A percentile compares a stretch with the other conserved stretches of the same genome.
These are phyloP conservation scores for Citrullus amarus DNA, from an alignment of 306 rosid species.

Conservation along the genomic window DNA sequence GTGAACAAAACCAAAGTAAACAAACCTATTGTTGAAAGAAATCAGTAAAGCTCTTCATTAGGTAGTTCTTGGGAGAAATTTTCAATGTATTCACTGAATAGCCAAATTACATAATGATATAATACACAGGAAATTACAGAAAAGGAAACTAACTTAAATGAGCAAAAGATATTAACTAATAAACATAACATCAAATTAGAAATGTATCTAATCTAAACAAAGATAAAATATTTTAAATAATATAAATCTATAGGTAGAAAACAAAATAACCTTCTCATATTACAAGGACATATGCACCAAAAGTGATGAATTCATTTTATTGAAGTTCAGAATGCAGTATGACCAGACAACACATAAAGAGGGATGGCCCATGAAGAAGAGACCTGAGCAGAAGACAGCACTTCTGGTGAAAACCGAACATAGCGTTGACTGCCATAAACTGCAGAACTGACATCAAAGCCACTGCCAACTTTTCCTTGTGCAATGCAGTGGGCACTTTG, in stretches of 20 bases:
- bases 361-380: not conserved
- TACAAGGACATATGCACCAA: not conserved
- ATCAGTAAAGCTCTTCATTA: not conserved
- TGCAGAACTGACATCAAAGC: constrained; percentile 97
- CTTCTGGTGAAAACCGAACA: constrained; percentile 94
- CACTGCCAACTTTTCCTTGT: constrained; percentile 98
- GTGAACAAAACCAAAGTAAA: not conserved
- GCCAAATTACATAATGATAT: too few relatives aligned
- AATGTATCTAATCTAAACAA: not conserved
- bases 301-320: not conserved
- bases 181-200: not conserved
- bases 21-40: not conserved
- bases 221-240: too few relatives aligned
- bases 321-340: not conserved
- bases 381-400: constrained; percentile 82
- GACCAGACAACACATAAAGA: not conserved
- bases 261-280: not conserved
- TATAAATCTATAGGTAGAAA: not conserved
- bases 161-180: not conserved
- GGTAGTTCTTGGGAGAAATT: not conserved
- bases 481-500: constrained; percentile 96
- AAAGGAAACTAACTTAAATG: not conserved
- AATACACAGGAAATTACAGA: too few relatives aligned
- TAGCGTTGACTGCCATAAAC: constrained; percentile 98
- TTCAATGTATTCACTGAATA: too few relatives aligned